Conservation (phyloP, 225 moss, liverwort and hornwort genomes). For the Climacium dendroides region DNA sequence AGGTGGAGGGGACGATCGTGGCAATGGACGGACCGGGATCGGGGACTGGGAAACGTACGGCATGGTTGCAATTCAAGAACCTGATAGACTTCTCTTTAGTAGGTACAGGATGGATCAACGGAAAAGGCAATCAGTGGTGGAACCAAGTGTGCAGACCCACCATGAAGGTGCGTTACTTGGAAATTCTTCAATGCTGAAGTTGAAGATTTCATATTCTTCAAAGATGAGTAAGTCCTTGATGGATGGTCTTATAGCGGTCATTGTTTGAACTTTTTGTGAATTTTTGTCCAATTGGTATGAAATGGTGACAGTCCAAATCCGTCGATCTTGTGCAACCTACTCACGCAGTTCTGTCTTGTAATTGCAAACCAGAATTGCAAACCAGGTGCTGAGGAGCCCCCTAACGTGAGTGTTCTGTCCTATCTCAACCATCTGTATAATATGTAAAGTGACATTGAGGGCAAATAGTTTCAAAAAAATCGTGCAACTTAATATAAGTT, state of each 20-base stretch:
- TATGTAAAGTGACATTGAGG: background rate
- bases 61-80: slow-evolving; percentile 35
- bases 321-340: background rate
- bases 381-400: slow-evolving; percentile 14
- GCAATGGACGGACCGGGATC: slow-evolving; percentile 27
- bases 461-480: background rate
- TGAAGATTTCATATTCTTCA: background rate
- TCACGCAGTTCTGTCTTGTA: background rate
- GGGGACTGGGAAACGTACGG: background rate
- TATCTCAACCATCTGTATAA: background rate
- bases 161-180: background rate
- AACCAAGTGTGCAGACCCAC: slow-evolving; percentile 24
- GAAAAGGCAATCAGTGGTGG: slow-evolving; percentile 37
- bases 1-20: slow-evolving; percentile 43
- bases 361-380: slow-evolving; percentile 20
- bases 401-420: slow-evolving; percentile 14
- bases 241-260: background rate
- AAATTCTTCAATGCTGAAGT: background rate
- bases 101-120: slow-evolving; percentile 23
- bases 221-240: background rate
- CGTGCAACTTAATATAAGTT: background rate
- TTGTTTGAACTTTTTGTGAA: background rate
- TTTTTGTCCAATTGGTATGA: background rate
- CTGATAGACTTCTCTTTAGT: slow-evolving; percentile 23
- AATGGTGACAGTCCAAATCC: background rate